Evolutionary conservation across 441 rosid genomes (phyloP), one percentile per base, ranked within the genome.

Genomic region (Francoa sonchifolia): DNA sequence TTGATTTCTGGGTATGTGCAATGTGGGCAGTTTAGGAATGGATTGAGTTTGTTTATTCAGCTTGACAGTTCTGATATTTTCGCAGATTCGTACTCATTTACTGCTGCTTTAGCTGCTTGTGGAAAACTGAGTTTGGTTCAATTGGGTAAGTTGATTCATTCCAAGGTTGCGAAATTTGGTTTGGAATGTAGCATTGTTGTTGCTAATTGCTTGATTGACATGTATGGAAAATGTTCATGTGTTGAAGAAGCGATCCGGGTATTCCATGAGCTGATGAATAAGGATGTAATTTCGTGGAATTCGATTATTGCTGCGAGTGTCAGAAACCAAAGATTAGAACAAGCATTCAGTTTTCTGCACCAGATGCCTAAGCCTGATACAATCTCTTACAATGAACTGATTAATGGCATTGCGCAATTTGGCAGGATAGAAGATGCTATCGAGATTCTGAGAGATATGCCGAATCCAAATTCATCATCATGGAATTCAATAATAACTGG

Each of bases 401-500:
- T 80, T 17, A 62, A 55, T 53, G 84, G 76, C 26, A 61, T 76
- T 33, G 70, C 83, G 36, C 89, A 75, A 55, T 74, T 65, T 10
- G 74, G 84, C 10, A 50, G 67, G 41, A 62, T 80, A 29, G 52
- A 48, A 15, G 66, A 55, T 39, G 94, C 93, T 3, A 47, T 57
- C 18, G 51, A 16, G 39, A 47, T 74, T 45, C 61, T 87, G 19
- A 45, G 26, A 0, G 23, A 28, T 21, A 77, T 71, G 93, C 83
- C 78, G 3, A 50, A 48, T 16, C 74, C 79, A 3, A 76, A 72
- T 44, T 68, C 93, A 37, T 80, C 92, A 35, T 77, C 96, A 3
- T 79, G 96, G 96, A 87, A 66, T 65, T 75, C 92, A 1, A 74
- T 87, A 57, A 52, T 77, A 39, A 66, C 92, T 4, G 94, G 86